These are phyloP conservation scores for Russula sp. DNA, from an alignment of 768 basidiomycete species.

Conservation along the genomic window DNA sequence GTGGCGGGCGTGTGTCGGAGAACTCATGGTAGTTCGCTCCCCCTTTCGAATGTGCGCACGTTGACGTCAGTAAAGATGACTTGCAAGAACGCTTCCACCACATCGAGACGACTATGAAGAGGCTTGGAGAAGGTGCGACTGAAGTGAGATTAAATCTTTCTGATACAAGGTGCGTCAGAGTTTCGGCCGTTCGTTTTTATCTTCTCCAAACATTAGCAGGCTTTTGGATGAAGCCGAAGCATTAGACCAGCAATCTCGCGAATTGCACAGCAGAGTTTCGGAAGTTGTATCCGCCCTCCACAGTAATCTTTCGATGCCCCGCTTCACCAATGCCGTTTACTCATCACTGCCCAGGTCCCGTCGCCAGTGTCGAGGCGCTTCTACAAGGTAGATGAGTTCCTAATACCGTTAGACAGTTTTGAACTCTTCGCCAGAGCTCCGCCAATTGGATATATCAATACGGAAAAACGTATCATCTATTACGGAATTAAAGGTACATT, in stretches of 20 bases:
- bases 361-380: constrained; percentile 43
- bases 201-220: neutral
- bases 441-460: constrained; percentile 18
- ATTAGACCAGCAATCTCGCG: constrained; percentile 16
- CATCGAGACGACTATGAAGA: constrained; percentile 23
- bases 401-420: neutral
- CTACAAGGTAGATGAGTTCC: constrained; percentile 42
- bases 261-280: constrained; percentile 12
- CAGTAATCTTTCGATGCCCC: neutral
- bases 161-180: constrained; percentile 15
- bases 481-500: constrained; percentile 19
- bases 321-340: neutral
- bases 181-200: neutral
- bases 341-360: constrained; percentile 34
- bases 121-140: constrained; percentile 20
- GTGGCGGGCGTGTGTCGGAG: constrained; percentile 66
- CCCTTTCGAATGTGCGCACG: neutral
- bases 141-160: constrained; percentile 19
- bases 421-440: constrained; percentile 20
- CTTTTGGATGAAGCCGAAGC: constrained; percentile 19
- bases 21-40: constrained; percentile 52
- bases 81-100: constrained; percentile 56
- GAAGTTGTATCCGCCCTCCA: constrained; percentile 16
- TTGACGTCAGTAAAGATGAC: constrained; percentile 7
- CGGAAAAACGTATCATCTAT: constrained; percentile 16